Base-by-base conservation (phyloP, 169 alveolate species). In the Eimeria acervulina region DNA sequence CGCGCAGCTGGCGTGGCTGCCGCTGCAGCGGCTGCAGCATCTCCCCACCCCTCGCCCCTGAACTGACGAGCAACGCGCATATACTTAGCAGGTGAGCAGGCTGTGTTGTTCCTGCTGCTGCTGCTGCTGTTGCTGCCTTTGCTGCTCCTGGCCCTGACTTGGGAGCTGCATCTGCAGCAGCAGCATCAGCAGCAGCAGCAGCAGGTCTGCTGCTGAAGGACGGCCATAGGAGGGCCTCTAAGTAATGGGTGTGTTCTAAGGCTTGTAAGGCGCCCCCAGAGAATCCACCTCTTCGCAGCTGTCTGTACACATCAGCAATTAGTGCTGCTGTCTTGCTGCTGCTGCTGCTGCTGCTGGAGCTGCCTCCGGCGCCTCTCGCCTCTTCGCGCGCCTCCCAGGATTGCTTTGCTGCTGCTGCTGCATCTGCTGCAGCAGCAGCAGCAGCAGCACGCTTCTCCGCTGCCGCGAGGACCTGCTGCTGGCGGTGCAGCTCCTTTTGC, bases 361-460 rank as follows among this genome's bases (percentile, higher is more conserved):
- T 55, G 93, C 74, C 52, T 33, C 40, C 78, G 74, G 13, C 61
- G 80, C 23, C 17, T 84, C 59, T 26, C 55, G 61, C 52, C 44
- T 6, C 80, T 19, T 38, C 51, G 51, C 38, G 38, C 44, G n/a
- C 19, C 72, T 83, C 91, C 72, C 66, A 21, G 1, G 89, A 36
- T 1, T 15, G 55, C 95, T 55, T 85, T 47, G 61, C 59, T 51
- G 59, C 7, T 51, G 59, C 2, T 51, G 59, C 59, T 12, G 59
- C 59, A 51, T 0, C 59, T 0, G 59, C 59, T 12, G 52, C 36
- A 94, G 85, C 51, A 94, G 40, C 47, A 23, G 59, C 78, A 94
- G 59, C 68, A 81, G 59, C 55, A 84, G 70, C 70, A 12, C 26
- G 91, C 93, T 84, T 40, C 44, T 51, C 76, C n/a, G 66, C 36